Conservation (phyloP, 768 basidiomycete species). For the Lactarius sp. region DNA sequence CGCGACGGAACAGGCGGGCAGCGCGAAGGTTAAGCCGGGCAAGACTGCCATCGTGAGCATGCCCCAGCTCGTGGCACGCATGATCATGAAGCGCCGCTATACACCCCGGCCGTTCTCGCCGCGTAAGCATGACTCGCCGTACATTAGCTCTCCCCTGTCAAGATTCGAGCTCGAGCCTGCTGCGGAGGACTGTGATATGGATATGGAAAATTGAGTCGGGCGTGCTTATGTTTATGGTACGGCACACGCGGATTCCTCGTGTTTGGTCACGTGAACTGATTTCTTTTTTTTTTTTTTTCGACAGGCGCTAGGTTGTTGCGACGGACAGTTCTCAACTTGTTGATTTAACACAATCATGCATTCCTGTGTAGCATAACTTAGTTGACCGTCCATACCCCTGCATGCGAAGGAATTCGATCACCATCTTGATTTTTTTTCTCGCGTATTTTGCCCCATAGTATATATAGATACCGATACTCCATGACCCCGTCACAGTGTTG, state of each 20-base stretch:
- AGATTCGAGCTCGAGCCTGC: slow-evolving; percentile 1
- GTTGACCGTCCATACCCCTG: slow-evolving; percentile 20
- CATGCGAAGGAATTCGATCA: slow-evolving; percentile 12
- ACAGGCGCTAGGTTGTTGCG: neutral
- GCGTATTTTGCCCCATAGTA: neutral
- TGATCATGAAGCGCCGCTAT: slow-evolving; percentile 43
- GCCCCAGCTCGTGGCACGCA: slow-evolving; percentile 43
- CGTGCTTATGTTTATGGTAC: neutral
- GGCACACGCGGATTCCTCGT: neutral
- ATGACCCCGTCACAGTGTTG: neutral
- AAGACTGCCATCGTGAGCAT: slow-evolving; percentile 30
- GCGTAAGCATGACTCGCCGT: slow-evolving; percentile 31
- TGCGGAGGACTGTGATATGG: slow-evolving; percentile 6
- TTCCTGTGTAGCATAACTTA: slow-evolving; percentile 27
- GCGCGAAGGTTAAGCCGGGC: slow-evolving; percentile 19
- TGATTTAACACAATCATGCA: slow-evolving; percentile 24
- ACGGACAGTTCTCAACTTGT: slow-evolving; percentile 16
- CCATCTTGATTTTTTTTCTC: slow-evolving; percentile 8
- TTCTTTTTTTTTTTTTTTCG: neutral
- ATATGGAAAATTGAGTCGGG: neutral
- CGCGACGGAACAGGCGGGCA: slow-evolving; percentile 28
- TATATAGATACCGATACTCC: neutral
- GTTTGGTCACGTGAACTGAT: neutral
- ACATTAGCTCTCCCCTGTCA: slow-evolving; percentile 33
- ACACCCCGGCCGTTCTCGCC: slow-evolving; percentile 37